These are phyloP conservation scores for Psilocybe cyanescens DNA, from an alignment of 768 basidiomycete genomes.

Conservation along the genomic window DNA sequence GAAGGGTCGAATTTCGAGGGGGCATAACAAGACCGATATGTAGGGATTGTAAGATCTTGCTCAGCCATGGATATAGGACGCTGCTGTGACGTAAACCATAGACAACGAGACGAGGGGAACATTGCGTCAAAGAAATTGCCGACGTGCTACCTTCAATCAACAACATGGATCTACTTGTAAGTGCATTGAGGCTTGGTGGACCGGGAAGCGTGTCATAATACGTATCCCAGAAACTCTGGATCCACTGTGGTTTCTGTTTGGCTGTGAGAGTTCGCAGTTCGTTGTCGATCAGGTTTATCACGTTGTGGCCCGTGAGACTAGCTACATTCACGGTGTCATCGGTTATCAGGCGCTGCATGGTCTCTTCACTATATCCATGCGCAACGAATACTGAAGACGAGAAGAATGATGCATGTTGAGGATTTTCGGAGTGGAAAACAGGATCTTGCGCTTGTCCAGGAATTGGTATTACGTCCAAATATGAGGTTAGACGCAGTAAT, in stretches of 20 bases:
- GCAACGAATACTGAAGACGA: constrained; percentile 7
- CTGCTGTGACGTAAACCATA: neutral
- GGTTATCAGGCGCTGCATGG: neutral
- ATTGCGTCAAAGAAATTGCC: constrained; percentile 5
- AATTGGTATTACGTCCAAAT: neutral
- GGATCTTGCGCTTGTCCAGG: neutral
- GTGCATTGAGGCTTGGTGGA: constrained; percentile 4
- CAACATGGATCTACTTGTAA: neutral
- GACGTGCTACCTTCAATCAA: neutral
- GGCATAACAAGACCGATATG: constrained; percentile 6
- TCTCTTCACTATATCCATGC: neutral
- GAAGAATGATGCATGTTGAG: constrained; percentile 4
- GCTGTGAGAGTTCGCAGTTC: neutral
- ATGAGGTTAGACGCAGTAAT: constrained; percentile 3
- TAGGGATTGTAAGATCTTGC: neutral
- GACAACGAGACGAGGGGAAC: constrained; percentile 7
- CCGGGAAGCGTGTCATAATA: constrained; percentile 14
- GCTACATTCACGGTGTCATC: constrained; percentile 9
- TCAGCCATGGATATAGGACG: neutral
- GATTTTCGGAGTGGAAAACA: constrained; percentile 1
- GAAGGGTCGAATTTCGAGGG: neutral
- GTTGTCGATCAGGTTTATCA: neutral
- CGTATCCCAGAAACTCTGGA: constrained; percentile 9
- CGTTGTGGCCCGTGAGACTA: neutral
- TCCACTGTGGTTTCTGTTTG: neutral